Base-by-base conservation (phyloP, 2,329 filamentous ascomycete species). In the Aspergillus clavatus region DNA sequence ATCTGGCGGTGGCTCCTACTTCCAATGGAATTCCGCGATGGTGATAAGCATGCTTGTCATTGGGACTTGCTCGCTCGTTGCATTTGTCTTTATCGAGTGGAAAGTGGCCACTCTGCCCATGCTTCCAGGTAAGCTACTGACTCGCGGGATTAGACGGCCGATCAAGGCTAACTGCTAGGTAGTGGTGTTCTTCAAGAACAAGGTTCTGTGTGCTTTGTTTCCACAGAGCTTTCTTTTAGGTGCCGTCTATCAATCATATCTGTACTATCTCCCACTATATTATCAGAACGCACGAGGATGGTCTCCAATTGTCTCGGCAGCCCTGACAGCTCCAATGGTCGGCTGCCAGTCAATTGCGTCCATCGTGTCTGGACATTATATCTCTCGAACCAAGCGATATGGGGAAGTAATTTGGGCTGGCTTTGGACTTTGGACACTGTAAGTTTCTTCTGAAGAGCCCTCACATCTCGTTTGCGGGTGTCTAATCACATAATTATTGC, bases 181-280 rank as follows among this genome's bases (percentile, higher is more conserved):
- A 67, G 64, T 66, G 42, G 48, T 68, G 6, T 73, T 84, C 28
- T 84, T 82, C 62, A 72, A 66, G 28, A 79, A 73, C 48, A 64
- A 65, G 14, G 72, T 79, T 5, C 69, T 84, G 6, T 66, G 69
- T 18, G 69, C 77, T 6, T 73, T 86, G 48, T 66, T 84, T 38
- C 31, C 73, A 3, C 79, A 84, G 55, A 79, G 75, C 56, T 77
- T 84, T 51, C 63, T 86, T 18, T 73, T 83, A 18, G 80, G 82
- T 4, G 68, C 77, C 11, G 75, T 77, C 1, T 83, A 81, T 53
- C 81, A 82, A 52, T 69, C 74, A 2, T 75, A 75, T 45, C 63
- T 83, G 1, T 84, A 82, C 61, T 84, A 79, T 53, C 59, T 84
- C 4, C 81, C 81, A 1, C 65, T 83, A 0, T 84, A 81, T 59